Evolutionary conservation across 352 stramenopile species (phyloP), one percentile per base, ranked within the genome.

Genomic region (Pythium guiyangense): DNA sequence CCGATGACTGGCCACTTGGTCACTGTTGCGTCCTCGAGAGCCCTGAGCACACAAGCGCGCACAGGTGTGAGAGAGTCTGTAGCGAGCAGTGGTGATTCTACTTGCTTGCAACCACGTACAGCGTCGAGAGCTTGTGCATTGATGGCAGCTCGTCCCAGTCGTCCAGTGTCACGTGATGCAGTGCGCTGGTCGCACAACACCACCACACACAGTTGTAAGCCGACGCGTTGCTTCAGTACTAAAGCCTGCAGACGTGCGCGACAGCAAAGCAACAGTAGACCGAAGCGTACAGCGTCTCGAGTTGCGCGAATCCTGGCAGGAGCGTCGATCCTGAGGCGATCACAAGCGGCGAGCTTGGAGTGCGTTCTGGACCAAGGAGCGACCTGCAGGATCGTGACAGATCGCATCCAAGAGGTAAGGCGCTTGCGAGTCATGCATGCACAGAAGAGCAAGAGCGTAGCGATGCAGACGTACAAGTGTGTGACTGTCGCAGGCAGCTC

Each of bases 111-210:
- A 25, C 4, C 22, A 50, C 52, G 29, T 49, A 58, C 52, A 58
- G 15, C 14, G 52, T 58, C 26, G 20, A 44, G 52, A 58, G 52
- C 52, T 39, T 14, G 9, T 42, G n/a, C 42, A 58, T 50, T 10
- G 27, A 29, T 10, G 52, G 52, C 27, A 58, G 26, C 8, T 49
- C 52, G 52, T 58, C 52, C 52, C 52, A 58, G 52, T 58, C 42
- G 39, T 52, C 42, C 3, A 58, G 42, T 15, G n/a, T 27, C 18
- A 47, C 42, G 15, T 29, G 48, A 8, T 34, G 49, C 42, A 45
- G 39, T 40, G 27, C 34, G 37, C 52, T 51, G 42, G 22, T 49
- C 43, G 18, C 52, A 20, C 25, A 18, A 14, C 52, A 57, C 6
- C 22, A 22, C 22, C 22, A 49, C 37, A 31, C 39, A 56, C 25